Evolutionary conservation across 305 asterid genomes (phyloP).

Genomic region (Rubia balearica): DNA sequence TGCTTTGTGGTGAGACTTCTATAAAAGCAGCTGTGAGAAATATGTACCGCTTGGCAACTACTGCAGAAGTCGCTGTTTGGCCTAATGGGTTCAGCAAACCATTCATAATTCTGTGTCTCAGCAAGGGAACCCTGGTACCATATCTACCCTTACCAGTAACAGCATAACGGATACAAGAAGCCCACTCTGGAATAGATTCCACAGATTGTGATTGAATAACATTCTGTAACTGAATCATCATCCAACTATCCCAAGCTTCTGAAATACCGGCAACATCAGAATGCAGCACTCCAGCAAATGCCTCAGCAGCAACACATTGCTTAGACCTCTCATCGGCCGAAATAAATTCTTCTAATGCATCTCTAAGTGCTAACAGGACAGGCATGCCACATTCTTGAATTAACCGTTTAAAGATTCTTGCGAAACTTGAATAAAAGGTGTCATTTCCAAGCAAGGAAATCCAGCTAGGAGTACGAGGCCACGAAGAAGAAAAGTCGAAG

Average conservation of each 20-base stretch:
- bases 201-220: constrained; percentile 75
- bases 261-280: constrained; percentile 80
- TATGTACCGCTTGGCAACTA: constrained; percentile 83
- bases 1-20: constrained; percentile 78
- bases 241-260: constrained; percentile 97
- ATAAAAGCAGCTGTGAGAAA: constrained; percentile 88
- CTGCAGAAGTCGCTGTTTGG: constrained; percentile 64
- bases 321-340: constrained; percentile 89
- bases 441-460: constrained; percentile 80
- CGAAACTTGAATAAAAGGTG: constrained; percentile 81
- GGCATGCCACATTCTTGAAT: constrained; percentile 96
- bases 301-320: constrained; percentile 99
- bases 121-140: constrained; percentile 71
- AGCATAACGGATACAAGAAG: constrained; percentile 90
- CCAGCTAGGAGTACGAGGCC: constrained; percentile 99
- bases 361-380: constrained; percentile 65
- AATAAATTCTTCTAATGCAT: constrained; percentile 66
- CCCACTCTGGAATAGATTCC: constrained; percentile 98
- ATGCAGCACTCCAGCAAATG: constrained; percentile 90
- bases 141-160: constrained; percentile 92
- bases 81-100: constrained; percentile 86
- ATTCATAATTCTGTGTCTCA: constrained; percentile 75
- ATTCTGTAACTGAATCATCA: constrained; percentile 61
- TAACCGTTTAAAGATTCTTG: constrained; percentile 86
- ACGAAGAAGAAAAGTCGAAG: constrained; percentile 94